Percentiles rank a stretch among this genome's conserved stretches.
These are phyloP conservation scores for Macrocybe gigantea DNA, from an alignment of 768 basidiomycete species.

Conservation along the genomic window DNA sequence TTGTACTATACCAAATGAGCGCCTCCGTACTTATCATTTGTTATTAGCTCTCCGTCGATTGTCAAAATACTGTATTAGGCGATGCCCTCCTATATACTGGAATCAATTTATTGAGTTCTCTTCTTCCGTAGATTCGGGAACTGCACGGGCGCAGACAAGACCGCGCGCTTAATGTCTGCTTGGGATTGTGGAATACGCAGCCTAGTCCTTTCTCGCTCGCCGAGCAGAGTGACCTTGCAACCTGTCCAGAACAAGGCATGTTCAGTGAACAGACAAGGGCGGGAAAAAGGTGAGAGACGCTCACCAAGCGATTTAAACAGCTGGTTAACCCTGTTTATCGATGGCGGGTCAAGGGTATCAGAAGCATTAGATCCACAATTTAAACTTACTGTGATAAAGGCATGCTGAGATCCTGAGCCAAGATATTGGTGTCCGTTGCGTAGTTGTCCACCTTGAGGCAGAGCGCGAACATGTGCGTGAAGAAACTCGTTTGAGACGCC, in stretches of 20 bases:
- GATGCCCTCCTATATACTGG: no score
- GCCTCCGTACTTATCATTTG: no score
- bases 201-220: conserved; percentile 57
- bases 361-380: no score
- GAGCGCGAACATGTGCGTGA: conserved; percentile 77
- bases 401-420: conserved; percentile 76
- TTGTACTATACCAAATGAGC: no score
- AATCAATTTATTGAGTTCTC: conserved; percentile 20
- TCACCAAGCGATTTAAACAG: conserved; percentile 73
- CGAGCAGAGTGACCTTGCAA: conserved; percentile 60
- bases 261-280: conserved; percentile 2
- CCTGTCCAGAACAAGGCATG: conserved; percentile 33
- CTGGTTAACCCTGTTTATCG: conserved; percentile 38
- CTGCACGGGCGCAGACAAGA: conserved; percentile 67
- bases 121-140: conserved; percentile 66
- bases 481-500: conserved; percentile 61
- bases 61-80: no score
- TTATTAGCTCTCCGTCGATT: no score
- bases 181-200: conserved; percentile 63
- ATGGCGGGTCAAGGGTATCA: no score
- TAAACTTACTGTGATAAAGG: conserved; percentile 52
- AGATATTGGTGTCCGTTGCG: conserved; percentile 55
- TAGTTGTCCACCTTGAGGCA: conserved; percentile 78
- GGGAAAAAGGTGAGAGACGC: conserved; percentile 8
- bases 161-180: conserved; percentile 62